Evolutionary conservation across 2,329 filamentous ascomycete species (phyloP).

Genomic region (Leptosphaerulina australis): DNA sequence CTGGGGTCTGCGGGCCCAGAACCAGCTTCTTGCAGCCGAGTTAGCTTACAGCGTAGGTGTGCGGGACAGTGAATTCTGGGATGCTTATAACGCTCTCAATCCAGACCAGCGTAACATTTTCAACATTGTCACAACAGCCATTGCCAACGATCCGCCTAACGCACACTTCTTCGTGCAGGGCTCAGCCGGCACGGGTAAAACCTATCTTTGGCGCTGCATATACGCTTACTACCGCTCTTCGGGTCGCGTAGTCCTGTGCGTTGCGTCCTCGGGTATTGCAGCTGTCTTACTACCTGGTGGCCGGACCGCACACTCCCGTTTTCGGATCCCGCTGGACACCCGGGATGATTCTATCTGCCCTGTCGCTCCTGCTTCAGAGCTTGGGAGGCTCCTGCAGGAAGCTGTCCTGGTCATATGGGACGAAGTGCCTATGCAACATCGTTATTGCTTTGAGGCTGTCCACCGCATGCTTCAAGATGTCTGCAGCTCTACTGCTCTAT

Average conservation of each 20-base stretch:
- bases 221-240: neutral
- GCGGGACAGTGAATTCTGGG: too few species aligned
- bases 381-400: neutral
- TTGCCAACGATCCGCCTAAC: too few species aligned
- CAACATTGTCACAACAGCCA: too few species aligned
- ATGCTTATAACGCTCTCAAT: too few species aligned
- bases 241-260: neutral
- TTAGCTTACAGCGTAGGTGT: too few species aligned
- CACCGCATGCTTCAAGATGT: neutral
- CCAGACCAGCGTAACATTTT: too few species aligned
- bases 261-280: neutral
- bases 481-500: neutral
- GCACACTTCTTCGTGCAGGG: neutral
- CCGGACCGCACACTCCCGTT: neutral
- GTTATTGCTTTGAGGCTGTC: neutral
- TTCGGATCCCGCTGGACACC: neutral
- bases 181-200: neutral
- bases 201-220: neutral
- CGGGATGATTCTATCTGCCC: neutral
- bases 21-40: too few species aligned
- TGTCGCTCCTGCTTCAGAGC: conserved; percentile 3
- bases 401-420: neutral
- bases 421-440: neutral
- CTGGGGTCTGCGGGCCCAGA: too few species aligned
- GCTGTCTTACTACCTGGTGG: neutral